Percentiles rank a stretch among this genome's conserved stretches.
These are phyloP conservation scores for Paspalum vaginatum DNA, from an alignment of 176 grass and related monocot genomes.

Conservation along the genomic window DNA sequence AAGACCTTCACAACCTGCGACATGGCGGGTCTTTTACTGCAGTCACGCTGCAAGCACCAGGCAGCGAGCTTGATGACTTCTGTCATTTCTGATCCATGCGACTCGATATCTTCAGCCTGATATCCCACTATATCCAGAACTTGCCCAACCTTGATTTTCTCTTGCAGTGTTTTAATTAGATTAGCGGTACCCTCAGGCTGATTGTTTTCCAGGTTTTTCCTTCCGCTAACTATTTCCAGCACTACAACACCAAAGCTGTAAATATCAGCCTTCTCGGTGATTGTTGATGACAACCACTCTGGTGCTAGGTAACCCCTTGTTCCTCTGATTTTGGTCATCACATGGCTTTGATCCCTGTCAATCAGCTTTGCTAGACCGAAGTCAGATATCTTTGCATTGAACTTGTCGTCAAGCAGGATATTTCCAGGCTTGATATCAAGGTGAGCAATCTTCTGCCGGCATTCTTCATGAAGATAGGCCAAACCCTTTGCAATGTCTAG, in stretches of 20 bases:
- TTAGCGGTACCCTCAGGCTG: constrained; percentile 59
- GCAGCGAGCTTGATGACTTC: constrained; percentile 73
- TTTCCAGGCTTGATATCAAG: constrained; percentile 78
- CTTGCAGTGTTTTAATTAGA: constrained; percentile 68
- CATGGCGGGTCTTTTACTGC: constrained; percentile 63
- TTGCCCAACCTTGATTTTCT: constrained; percentile 62
- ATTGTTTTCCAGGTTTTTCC: constrained; percentile 61
- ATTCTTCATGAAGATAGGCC: constrained; percentile 77
- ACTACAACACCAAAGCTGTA: constrained; percentile 83
- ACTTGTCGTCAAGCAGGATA: constrained; percentile 81
- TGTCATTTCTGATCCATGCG: constrained; percentile 48
- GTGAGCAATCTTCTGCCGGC: constrained; percentile 79
- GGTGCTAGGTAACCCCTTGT: constrained; percentile 83
- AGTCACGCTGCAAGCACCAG: constrained; percentile 76
- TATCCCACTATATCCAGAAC: constrained; percentile 58
- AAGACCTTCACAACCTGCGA: constrained; percentile 79
- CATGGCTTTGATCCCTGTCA: constrained; percentile 77
- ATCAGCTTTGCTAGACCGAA: constrained; percentile 88
- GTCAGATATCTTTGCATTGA: constrained; percentile 78
- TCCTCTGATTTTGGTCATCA: constrained; percentile 82
- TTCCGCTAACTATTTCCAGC: constrained; percentile 61
- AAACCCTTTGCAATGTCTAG: constrained; percentile 73
- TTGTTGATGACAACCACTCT: constrained; percentile 78
- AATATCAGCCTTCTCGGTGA: constrained; percentile 79
- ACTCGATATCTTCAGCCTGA: constrained; percentile 52